Evolutionary conservation across 371 early-diverging fungal species (phyloP).

Genomic region (Apophysomyces trapeziformis): DNA sequence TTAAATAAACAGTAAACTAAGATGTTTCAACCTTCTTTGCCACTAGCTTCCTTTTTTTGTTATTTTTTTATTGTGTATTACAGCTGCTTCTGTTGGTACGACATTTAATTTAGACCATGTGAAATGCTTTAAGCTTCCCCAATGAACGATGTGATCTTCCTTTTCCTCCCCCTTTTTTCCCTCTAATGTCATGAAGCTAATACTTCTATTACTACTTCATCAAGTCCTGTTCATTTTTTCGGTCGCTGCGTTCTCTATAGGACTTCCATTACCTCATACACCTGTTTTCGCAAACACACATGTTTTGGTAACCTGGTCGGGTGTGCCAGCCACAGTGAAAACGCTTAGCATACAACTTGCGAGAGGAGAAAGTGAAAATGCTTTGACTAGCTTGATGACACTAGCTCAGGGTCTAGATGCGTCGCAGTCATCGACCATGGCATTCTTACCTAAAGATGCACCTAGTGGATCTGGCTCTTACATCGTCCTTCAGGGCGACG

Average conservation of each 20-base stretch:
- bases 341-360: conserved; percentile 4
- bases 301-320: neutral
- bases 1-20: neutral
- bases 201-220: neutral
- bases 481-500: conserved; percentile 17
- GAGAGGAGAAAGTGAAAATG: neutral
- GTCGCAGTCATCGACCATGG: neutral
- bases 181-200: neutral
- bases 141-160: neutral
- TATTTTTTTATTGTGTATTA: neutral
- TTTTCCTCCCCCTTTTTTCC: neutral
- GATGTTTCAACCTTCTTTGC: neutral
- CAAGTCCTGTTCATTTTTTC: neutral
- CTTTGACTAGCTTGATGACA: neutral
- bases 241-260: neutral
- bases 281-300: conserved; percentile 10
- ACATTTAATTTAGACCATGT: neutral
- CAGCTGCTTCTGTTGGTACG: no score
- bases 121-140: neutral
- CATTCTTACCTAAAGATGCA: conserved; percentile 12
- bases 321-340: neutral
- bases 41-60: neutral
- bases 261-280: neutral
- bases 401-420: conserved; percentile 10
- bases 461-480: conserved; percentile 9